Evolutionary conservation across 2,329 filamentous ascomycete species (phyloP).

Genomic region (Plenodomus tracheiphilus): DNA sequence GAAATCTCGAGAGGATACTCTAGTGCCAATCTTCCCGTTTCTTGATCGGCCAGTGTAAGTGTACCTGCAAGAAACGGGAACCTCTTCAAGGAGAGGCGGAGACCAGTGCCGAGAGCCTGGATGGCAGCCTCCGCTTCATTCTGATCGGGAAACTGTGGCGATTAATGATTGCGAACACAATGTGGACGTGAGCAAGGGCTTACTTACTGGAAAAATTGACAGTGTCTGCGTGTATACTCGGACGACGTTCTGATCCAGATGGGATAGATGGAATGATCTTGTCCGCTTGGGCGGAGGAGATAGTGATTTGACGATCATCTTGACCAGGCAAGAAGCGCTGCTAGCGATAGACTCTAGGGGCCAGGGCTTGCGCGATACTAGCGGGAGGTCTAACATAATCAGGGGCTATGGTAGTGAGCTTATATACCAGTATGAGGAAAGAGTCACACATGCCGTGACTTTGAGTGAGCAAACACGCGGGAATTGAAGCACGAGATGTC

Average conservation of each 20-base stretch:
- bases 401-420: slow-evolving; percentile 19
- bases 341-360: slow-evolving; percentile 18
- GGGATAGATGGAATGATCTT: slow-evolving; percentile 32
- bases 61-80: slow-evolving; percentile 39
- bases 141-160: slow-evolving; percentile 28
- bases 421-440: slow-evolving; percentile 20
- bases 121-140: slow-evolving; percentile 32
- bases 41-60: slow-evolving; percentile 26
- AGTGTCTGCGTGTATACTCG: slow-evolving; percentile 39
- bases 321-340: slow-evolving; percentile 16
- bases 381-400: slow-evolving; percentile 24
- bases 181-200: background rate
- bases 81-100: slow-evolving; percentile 26
- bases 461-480: slow-evolving; percentile 30
- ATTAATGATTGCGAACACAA: background rate
- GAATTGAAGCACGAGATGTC: slow-evolving; percentile 30
- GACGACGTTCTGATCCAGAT: slow-evolving; percentile 37
- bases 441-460: slow-evolving; percentile 24
- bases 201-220: slow-evolving; percentile 33
- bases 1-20: slow-evolving; percentile 28
- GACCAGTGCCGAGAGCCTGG: slow-evolving; percentile 24
- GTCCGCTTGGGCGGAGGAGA: slow-evolving; percentile 20
- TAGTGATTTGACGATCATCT: slow-evolving; percentile 33
- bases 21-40: slow-evolving; percentile 30
- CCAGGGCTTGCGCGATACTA: slow-evolving; percentile 22